A percentile compares a stretch with the other conserved stretches of the same genome.
Evolutionary conservation across 1,139 yeast genomes (phyloP).

Genomic region (Geotrichum europaeum): DNA sequence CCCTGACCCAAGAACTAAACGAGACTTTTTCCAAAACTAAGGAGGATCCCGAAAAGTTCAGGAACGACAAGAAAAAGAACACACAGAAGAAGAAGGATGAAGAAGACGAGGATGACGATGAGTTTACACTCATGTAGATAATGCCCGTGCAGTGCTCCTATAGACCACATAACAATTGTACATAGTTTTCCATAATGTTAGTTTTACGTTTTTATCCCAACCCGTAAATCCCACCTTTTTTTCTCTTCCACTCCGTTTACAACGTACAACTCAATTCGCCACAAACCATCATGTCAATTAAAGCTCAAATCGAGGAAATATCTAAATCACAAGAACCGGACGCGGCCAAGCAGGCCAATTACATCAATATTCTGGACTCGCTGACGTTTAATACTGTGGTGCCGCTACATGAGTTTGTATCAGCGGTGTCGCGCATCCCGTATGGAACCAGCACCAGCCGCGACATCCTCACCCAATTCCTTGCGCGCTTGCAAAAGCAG

Average conservation of each 20-base stretch:
- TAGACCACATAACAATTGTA: not conserved
- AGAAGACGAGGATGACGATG: not conserved
- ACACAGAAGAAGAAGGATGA: not conserved
- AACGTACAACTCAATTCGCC: not conserved
- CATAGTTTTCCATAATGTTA: not conserved
- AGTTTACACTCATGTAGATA: not conserved
- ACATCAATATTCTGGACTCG: not conserved
- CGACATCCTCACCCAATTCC: constrained; percentile 7
- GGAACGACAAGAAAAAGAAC: not conserved
- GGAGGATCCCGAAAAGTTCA: not conserved
- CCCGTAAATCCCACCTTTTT: not conserved
- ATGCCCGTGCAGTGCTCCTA: too few species aligned
- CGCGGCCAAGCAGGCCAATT: constrained; percentile 3
- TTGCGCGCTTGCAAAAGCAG: not conserved
- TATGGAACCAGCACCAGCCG: constrained; percentile 16
- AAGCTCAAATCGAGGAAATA: constrained; percentile 8
- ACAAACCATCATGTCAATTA: constrained; percentile 6
- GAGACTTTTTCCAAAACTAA: not conserved
- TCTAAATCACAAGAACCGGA: constrained; percentile 12
- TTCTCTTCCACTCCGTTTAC: not conserved
- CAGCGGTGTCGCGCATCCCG: constrained; percentile 12
- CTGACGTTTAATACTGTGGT: not conserved
- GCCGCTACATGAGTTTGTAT: constrained; percentile 8
- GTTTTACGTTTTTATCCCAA: not conserved
- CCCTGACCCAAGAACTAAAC: not conserved